Base-by-base conservation (phyloP, 139 green algal species). In the Coccomyxa sp. region DNA sequence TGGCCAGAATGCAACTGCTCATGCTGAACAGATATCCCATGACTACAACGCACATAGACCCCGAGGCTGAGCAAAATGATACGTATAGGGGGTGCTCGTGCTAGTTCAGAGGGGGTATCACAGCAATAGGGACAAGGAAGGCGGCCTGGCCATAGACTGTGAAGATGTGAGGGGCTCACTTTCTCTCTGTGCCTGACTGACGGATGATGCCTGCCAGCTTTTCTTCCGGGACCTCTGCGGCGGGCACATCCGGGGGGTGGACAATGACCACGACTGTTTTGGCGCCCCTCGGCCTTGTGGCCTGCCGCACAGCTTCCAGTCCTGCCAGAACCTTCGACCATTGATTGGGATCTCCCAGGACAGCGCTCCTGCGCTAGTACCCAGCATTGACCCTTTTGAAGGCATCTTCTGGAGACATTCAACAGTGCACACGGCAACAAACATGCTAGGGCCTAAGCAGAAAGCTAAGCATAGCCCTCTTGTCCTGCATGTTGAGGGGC, bases 241-340 rank as follows among this genome's bases (percentile, higher is more conserved):
- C 68, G 24, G 37, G 55, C 0, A 14, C 70, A 34, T 44, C 41
- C 8, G 55, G 7, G 24, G 31, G 14, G 22, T 80, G 74, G 27
- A 78, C 74, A 5, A 86, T 54, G 24, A 77, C 76, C 2, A 86
- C 10, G 0, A 86, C 74, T 6, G 78, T 44, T 27, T 70, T 54
- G 7, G 69, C 78, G 27, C 70, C 75, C 0, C 71, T 34, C 10
- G 75, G 44, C 12, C 69, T n/a, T 6, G 78, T 79, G 38, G 82
- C 84, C 2, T 73, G 54, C 24, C 69, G 70, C 24, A 91, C 77
- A 0, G 80, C 79, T 24, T 92, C 88, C 69, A 92, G 39, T 55
- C 85, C 73, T 27, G 79, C 44, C 24, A 75, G 82, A 14, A 76
- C 74, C 27, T 74, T 74, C 14, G 64, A 31, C 88, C 88, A 92